phyloP scores from a whole-genome alignment of 768 basidiomycete species.

The Suillus hirtellus region DNA sequence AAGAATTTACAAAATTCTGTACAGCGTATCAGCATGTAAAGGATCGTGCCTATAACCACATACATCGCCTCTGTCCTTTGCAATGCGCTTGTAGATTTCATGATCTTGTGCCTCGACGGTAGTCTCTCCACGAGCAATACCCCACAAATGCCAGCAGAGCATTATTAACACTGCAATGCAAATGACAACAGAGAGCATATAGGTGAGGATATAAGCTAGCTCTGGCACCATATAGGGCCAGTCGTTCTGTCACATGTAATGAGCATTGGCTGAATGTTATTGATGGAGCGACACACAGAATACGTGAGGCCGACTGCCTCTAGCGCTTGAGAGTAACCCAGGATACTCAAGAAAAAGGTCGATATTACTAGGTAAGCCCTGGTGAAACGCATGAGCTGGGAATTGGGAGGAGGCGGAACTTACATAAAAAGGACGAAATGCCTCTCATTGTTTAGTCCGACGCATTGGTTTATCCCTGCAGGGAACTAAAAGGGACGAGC shows the following conservation, averaged over 20 bases:
- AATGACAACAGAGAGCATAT: constrained; percentile 74
- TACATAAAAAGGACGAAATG: constrained; percentile 96
- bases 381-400: background rate
- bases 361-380: constrained; percentile 82
- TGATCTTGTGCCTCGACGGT: constrained; percentile 90
- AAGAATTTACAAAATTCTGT: constrained; percentile 85
- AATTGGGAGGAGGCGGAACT: constrained; percentile 24
- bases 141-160: constrained; percentile 71
- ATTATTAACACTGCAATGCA: constrained; percentile 74
- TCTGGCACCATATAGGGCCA: constrained; percentile 72
- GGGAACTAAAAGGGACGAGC: constrained; percentile 9
- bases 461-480: constrained; percentile 95
- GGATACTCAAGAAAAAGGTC: constrained; percentile 55
- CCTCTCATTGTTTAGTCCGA: constrained; percentile 92
- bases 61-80: constrained; percentile 70
- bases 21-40: constrained; percentile 6
- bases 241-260: constrained; percentile 22
- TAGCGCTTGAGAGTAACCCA: constrained; percentile 66
- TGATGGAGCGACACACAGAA: constrained; percentile 35
- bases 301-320: constrained; percentile 57
- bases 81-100: constrained; percentile 69
- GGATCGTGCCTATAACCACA: constrained; percentile 21
- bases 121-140: constrained; percentile 76
- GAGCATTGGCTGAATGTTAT: background rate
- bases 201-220: constrained; percentile 68